These are phyloP conservation scores for Podosphaera aphanis DNA, from an alignment of 2,329 filamentous ascomycete genomes.

Conservation along the genomic window DNA sequence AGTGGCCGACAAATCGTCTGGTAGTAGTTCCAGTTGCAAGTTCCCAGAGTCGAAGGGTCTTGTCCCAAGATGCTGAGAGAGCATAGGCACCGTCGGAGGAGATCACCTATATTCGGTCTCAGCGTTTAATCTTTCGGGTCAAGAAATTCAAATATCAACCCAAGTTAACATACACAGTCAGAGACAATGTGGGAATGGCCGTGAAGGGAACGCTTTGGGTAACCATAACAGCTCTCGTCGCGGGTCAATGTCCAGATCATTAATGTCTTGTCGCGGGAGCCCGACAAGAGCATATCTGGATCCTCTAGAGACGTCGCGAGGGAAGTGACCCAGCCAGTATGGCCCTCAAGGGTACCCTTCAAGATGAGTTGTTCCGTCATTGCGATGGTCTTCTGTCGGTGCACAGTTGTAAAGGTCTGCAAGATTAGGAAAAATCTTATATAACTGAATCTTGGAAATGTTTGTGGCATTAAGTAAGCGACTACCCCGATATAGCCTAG, in stretches of 20 bases:
- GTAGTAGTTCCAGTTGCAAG: constrained; percentile 92
- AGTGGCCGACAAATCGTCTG: constrained; percentile 96
- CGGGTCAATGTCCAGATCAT: constrained; percentile 99
- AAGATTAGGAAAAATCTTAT: not conserved
- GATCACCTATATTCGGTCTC: constrained; percentile 50
- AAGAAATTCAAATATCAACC: constrained; percentile 4
- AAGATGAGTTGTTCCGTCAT: constrained; percentile 34
- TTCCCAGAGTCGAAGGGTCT: constrained; percentile 99
- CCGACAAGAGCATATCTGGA: constrained; percentile 99
- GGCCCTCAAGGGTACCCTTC: constrained; percentile 93
- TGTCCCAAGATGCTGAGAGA: constrained; percentile 97
- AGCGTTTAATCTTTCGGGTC: constrained; percentile 14
- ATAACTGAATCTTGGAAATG: not conserved
- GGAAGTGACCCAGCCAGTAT: constrained; percentile 98
- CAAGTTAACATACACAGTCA: constrained; percentile 66
- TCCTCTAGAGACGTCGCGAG: constrained; percentile 98
- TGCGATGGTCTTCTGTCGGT: constrained; percentile 11
- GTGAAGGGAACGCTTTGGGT: constrained; percentile 96
- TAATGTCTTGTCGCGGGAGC: constrained; percentile 89
- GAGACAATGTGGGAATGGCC: constrained; percentile 99
- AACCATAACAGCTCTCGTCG: constrained; percentile 93
- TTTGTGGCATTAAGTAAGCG: constrained; percentile 1
- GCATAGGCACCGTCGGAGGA: constrained; percentile 98
- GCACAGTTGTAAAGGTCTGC: constrained; percentile 1
- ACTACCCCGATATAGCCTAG: not conserved